phyloP scores from a whole-genome alignment of 257 asterid genomes.

The Capsicum pubescens region DNA sequence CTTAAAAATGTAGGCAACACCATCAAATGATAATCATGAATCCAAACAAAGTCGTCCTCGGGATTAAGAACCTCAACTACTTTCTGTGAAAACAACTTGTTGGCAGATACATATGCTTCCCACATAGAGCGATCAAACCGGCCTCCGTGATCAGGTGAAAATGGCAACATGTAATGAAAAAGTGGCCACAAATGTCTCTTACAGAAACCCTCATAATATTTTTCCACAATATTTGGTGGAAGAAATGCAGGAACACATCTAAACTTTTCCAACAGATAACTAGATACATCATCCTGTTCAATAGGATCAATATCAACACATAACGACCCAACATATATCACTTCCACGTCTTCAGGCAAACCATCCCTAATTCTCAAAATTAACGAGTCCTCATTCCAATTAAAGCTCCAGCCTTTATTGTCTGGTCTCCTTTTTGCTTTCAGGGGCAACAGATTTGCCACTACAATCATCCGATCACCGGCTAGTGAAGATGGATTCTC shows the following conservation, averaged over 20 bases:
- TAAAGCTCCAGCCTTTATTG: slow-evolving; percentile 85
- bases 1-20: slow-evolving; percentile 84
- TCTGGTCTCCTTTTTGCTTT: slow-evolving; percentile 79
- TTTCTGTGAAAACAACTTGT: slow-evolving; percentile 74
- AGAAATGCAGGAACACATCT: slow-evolving; percentile 76
- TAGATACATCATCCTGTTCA: slow-evolving; percentile 81
- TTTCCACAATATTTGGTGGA: slow-evolving; percentile 61
- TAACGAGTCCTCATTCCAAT: slow-evolving; percentile 84
- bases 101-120: slow-evolving; percentile 82
- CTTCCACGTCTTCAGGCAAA: slow-evolving; percentile 82
- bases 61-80: slow-evolving; percentile 84
- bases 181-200: slow-evolving; percentile 87
- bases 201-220: slow-evolving; percentile 80
- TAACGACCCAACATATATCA: slow-evolving; percentile 69
- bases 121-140: slow-evolving; percentile 74
- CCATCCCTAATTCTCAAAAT: slow-evolving; percentile 80
- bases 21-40: slow-evolving; percentile 89
- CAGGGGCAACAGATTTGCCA: slow-evolving; percentile 78
- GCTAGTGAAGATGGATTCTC: slow-evolving; percentile 79
- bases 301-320: slow-evolving; percentile 75
- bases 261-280: slow-evolving; percentile 64
- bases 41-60: slow-evolving; percentile 85
- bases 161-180: slow-evolving; percentile 80
- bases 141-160: slow-evolving; percentile 73
- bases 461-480: slow-evolving; percentile 80